Evolutionary conservation across 352 stramenopile genomes (phyloP), one percentile per base, ranked within the genome.

Genomic region (Phytophthora agathidicida): DNA sequence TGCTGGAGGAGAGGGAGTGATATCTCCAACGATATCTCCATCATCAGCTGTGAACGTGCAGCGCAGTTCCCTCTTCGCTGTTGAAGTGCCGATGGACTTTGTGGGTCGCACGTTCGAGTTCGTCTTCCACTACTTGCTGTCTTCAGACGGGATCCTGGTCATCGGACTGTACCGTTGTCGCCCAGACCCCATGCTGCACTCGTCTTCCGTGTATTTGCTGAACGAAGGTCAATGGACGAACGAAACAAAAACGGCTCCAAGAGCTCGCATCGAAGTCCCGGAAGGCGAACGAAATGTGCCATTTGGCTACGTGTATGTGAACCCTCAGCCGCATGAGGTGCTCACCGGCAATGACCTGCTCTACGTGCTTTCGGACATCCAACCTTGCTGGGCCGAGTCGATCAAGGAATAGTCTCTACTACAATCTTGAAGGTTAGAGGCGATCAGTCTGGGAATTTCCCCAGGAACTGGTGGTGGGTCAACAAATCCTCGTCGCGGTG

Each of bases 301-400:
- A 0, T 94, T 88, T 31, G 85, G 85, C 7, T 94, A 89, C 48
- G 83, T 91, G 39, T 94, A 91, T 53, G 80, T 90, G 51, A 94
- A 91, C 55, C 85, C 85, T 19, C 75, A 88, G 36, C 76, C 85
- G 10, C 57, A 75, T 19, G 85, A 94, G 31, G 43, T 89, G 7
- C 60, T 94, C 32, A 80, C 75, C 7, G 82, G 83, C 17, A 90
- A 94, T 52, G 85, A 94, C 49, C 42, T 94, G 54, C 75, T 94
- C 14, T 94, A 94, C 46, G 83, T 94, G 20, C 73, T 94, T 10
- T 88, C 80, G 17, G 78, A 87, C 32, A 91, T 91, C 33, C 85
- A 94, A 61, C 85, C 85, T 0, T 84, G 73, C 39, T 93, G 84
- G 82, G 77, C 73, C 7, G 63, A 65, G n/a, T 11, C 45, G 37